Conservation (phyloP, 257 asterid genomes). For the Jaltomata sinuosa region DNA sequence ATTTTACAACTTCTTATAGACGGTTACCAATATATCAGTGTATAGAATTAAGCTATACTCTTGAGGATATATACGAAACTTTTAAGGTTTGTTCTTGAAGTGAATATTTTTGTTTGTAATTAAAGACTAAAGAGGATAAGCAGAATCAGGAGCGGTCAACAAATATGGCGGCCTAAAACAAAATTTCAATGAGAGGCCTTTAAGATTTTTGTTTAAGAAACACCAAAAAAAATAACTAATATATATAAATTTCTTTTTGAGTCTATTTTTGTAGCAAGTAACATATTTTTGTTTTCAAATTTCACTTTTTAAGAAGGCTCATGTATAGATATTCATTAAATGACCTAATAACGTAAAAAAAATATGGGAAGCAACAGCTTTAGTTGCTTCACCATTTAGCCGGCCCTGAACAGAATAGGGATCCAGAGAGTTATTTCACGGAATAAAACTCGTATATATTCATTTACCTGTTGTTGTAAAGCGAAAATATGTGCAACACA, state of each 20-base stretch:
- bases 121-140: background rate
- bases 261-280: no score
- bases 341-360: background rate
- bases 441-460: no score
- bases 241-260: no score
- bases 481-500: constrained; percentile 73
- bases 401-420: background rate
- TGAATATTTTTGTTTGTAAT: background rate
- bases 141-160: no score
- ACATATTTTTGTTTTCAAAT: background rate
- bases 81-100: background rate
- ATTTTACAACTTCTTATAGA: background rate
- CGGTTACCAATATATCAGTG: background rate
- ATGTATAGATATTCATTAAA: background rate
- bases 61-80: background rate
- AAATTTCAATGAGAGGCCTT: background rate
- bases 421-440: background rate
- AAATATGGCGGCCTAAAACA: background rate
- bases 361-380: no score
- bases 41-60: background rate
- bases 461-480: constrained; percentile 70
- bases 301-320: background rate
- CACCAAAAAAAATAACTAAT: no score
- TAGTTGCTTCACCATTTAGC: no score
- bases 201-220: no score